These are phyloP conservation scores for Hibiscus mutabilis DNA, from an alignment of 345 rosid species.

Conservation along the genomic window DNA sequence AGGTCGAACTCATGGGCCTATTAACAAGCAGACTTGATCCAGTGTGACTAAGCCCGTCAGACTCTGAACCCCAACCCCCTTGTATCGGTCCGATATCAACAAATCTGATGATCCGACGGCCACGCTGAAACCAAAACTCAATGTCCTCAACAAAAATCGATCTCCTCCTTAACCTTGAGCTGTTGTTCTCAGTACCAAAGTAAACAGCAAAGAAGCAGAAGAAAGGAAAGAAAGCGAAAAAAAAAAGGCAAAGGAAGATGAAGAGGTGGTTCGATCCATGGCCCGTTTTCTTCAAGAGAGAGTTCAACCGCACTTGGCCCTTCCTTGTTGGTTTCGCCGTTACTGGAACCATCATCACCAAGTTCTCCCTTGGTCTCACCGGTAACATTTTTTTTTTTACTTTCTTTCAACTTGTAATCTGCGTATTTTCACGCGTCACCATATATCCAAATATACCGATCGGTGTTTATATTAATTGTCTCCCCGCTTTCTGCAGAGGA, in stretches of 20 bases:
- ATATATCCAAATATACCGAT: neutral
- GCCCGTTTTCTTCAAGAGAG: conserved; percentile 78
- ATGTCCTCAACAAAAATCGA: neutral
- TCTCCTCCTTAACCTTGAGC: neutral
- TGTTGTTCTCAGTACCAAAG: neutral
- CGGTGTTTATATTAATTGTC: neutral
- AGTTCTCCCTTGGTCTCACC: conserved; percentile 49
- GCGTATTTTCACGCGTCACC: neutral
- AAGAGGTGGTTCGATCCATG: conserved; percentile 58
- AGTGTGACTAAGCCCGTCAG: neutral
- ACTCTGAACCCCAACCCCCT: neutral
- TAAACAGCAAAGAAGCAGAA: neutral
- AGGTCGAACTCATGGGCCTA: neutral
- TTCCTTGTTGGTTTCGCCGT: conserved; percentile 33
- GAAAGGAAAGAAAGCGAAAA: neutral
- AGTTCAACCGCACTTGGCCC: conserved; percentile 79
- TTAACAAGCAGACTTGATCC: neutral
- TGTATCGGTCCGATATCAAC: neutral
- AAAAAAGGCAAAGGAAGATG: conserved; percentile 19
- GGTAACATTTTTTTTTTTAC: conserved; percentile 38
- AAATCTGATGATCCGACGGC: conserved; percentile 10
- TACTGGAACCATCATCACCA: no score
- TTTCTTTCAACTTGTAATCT: neutral
- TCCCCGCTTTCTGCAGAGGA: conserved; percentile 44
- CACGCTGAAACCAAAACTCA: neutral